Base-by-base conservation (phyloP, 2,329 filamentous ascomycete genomes). In the Hypoxylon sp. region DNA sequence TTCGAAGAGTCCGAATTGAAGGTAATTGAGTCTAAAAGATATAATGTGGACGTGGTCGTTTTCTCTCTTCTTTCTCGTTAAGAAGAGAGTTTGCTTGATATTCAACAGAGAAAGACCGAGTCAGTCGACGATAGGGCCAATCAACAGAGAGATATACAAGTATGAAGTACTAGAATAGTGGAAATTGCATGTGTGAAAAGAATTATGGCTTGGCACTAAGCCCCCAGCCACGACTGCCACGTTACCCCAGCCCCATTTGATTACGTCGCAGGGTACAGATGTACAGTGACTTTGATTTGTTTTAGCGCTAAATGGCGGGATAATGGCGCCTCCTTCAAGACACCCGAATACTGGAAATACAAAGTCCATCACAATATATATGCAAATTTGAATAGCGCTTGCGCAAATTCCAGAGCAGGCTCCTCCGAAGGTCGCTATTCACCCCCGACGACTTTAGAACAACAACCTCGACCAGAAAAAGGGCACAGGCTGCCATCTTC, bases 181-280 rank as follows among this genome's bases (percentile, higher is more conserved):
- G 49, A 17, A 32, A 36, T 28, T 23, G n/a, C n/a, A n/a, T n/a
- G n/a, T n/a, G 19, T 45, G 46, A 52, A 55, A 57, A 21, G 28
- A 57, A 14, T 41, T 14, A 55, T 13, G 46, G 19, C 63, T 67
- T 67, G 57, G 60, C 63, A 38, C 25, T 21, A 28, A 9, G 23
- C 19, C 59, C 55, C 55, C 66, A 71, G 69, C 67, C 67, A 68
- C 69, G 60, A 25, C 56, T 68, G 65, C 65, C 61, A 63, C 59
- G 69, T 70, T 69, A 52, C 71, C 67, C 67, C 70, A 76, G 75
- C 74, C 74, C 68, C 72, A 70, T 71, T 70, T 57, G 68, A 76
- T 76, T 76, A 76, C 75, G 75, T 76, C 74, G 74, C 74, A 70
- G 64, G 65, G 63, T 66, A 61, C 59, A 55, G 50, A 63, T 56